Evolutionary conservation across 129 eudicot species (phyloP), one percentile per base, ranked within the genome.

Genomic region (Centaurea solstitialis): DNA sequence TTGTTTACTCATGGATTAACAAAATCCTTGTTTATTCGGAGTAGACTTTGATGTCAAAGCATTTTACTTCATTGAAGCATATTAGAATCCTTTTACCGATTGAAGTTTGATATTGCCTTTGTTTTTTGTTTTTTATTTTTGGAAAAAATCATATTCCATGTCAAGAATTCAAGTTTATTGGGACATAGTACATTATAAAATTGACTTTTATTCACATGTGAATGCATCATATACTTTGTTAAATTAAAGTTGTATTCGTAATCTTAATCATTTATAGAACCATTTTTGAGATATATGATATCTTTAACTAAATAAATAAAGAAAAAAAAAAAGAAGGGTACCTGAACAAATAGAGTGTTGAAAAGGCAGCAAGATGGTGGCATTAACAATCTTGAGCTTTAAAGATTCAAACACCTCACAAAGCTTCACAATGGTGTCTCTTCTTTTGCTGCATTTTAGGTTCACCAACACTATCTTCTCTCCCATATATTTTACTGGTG

Each of bases 341-440:
- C 98, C 98, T 91, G 84, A 38, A 94, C 69, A 73, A 90, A 92
- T 4, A 90, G 85, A 2, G 98, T 94, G 87, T 91, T 91, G 39
- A 82, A 61, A 15, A 94, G 92, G 76, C 81, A 79, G 92, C 73
- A 71, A 84, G 53, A 94, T 90, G 70, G 68, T 90, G 30, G 92
- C 88, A 9, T 93, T 90, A 20, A 94, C 73, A 70, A 94, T 80
- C 64, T 88, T 94, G 75, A 94, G 89, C 65, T 94, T 88, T 80
- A 94, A 90, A 40, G 95, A 83, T 75, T 94, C 98, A 86, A 94
- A 94, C 53, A 80, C 83, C 64, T 92, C 86, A 77, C 93, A 94
- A 47, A 94, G 81, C 84, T 83, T 88, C 17, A 90, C 86, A 87
- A 94, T 87, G 28, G 96, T 94, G 86, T 92, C 96, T 45, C 76